Percentiles rank a stretch among this genome's conserved stretches.
phyloP scores from a whole-genome alignment of 352 stramenopile species.

The Phytophthora cactorum region DNA sequence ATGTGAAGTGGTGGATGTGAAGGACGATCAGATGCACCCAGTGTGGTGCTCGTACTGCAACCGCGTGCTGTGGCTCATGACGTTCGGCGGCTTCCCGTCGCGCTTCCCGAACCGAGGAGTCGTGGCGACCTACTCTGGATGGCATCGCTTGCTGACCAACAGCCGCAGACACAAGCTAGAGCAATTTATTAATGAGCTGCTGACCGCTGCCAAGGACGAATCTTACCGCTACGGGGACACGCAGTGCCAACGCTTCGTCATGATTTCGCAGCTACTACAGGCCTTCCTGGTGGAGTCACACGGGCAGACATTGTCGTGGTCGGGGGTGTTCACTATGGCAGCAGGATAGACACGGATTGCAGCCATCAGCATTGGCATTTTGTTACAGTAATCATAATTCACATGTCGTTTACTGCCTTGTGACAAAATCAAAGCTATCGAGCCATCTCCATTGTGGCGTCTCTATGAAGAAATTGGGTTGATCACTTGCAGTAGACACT shows the following conservation, averaged over 20 bases:
- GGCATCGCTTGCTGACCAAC: constrained; percentile 19
- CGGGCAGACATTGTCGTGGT: constrained; percentile 13
- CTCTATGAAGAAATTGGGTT: constrained; percentile 14
- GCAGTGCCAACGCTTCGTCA: constrained; percentile 58
- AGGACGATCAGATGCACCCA: constrained; percentile 41
- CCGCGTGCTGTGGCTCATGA: constrained; percentile 50
- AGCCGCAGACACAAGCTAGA: constrained; percentile 38
- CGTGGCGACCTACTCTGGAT: constrained; percentile 32
- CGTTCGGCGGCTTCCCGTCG: constrained; percentile 54
- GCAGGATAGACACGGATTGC: constrained; percentile 6
- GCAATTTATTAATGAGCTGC: constrained; percentile 51
- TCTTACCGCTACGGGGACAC: constrained; percentile 46
- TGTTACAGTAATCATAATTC: neutral
- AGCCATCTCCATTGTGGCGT: constrained; percentile 9
- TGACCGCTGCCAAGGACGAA: constrained; percentile 47
- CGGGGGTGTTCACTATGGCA: constrained; percentile 1
- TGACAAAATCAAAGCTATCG: constrained; percentile 14
- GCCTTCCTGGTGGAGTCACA: constrained; percentile 55
- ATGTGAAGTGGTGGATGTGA: constrained; percentile 26
- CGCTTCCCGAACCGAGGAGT: constrained; percentile 38
- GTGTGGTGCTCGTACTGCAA: constrained; percentile 69
- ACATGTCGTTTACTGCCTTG: neutral
- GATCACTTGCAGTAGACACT: constrained; percentile 8
- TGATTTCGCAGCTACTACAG: constrained; percentile 51
- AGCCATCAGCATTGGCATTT: neutral